Evolutionary conservation across 306 rosid genomes (phyloP).

Genomic region (Sicyos edulis): DNA sequence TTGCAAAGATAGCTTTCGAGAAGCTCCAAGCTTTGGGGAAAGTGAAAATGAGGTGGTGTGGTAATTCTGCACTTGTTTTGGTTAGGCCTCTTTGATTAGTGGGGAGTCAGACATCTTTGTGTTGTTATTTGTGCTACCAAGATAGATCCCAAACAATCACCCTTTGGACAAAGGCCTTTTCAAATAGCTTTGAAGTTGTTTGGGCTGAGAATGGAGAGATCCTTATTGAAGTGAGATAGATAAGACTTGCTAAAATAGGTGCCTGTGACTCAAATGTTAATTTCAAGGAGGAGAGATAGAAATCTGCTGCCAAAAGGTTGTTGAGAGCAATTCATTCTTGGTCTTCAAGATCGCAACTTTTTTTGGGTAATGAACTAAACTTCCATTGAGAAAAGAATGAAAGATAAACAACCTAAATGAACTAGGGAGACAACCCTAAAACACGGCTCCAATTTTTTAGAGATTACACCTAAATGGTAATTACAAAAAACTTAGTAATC

Average conservation of each 20-base stretch:
- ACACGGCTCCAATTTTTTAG: too few relatives aligned
- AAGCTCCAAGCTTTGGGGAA: neutral
- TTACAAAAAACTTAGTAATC: too few relatives aligned
- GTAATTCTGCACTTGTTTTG: neutral
- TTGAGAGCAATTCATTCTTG: neutral
- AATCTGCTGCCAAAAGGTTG: slow-evolving; percentile 8
- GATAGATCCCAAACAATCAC: neutral
- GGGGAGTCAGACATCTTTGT: neutral
- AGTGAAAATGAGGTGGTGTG: neutral
- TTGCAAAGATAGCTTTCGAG: slow-evolving; percentile 6
- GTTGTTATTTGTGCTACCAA: neutral
- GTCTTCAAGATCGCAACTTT: neutral
- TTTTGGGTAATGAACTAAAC: too few relatives aligned
- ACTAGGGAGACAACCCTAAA: too few relatives aligned
- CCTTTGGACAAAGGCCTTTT: neutral
- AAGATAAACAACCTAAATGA: too few relatives aligned
- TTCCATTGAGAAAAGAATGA: too few relatives aligned
- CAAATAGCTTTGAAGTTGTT: neutral
- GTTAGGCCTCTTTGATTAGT: neutral
- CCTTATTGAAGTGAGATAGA: neutral
- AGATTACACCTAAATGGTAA: too few relatives aligned
- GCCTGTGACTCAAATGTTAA: neutral
- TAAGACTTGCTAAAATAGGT: neutral
- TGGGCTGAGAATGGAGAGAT: neutral
- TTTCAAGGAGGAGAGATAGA: neutral